Percentiles rank a stretch among this genome's conserved stretches.
phyloP scores from a whole-genome alignment of 139 green algal genomes.

The Chlamydomonas eustigma region DNA sequence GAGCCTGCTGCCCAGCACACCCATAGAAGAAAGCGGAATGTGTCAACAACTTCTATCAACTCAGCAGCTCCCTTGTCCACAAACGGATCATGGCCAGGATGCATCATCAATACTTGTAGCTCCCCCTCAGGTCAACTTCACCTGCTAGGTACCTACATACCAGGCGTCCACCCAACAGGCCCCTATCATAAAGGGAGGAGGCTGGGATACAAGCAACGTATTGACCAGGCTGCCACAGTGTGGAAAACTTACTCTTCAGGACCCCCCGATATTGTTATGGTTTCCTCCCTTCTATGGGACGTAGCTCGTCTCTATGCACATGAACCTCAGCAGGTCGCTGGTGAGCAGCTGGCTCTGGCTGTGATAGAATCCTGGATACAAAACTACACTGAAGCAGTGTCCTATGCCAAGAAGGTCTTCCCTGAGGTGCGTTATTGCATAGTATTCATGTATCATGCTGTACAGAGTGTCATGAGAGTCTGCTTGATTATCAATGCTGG shows the following conservation, averaged over 20 bases:
- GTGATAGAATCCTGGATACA: slow-evolving; percentile 3
- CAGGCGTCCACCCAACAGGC: slow-evolving; percentile 10
- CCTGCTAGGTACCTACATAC: slow-evolving; percentile 1
- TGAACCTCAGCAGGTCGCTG: neutral
- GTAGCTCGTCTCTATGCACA: slow-evolving; percentile 15
- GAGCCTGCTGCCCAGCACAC: neutral
- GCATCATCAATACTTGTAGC: neutral
- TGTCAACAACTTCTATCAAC: too few relatives aligned
- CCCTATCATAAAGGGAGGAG: slow-evolving; percentile 6
- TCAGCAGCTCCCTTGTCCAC: neutral
- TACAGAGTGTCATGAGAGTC: too few relatives aligned
- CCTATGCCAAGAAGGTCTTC: neutral
- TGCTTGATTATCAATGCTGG: too few relatives aligned
- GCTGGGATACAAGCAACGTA: neutral
- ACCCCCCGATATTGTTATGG: slow-evolving; percentile 14
- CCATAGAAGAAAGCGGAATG: neutral
- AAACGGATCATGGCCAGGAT: neutral
- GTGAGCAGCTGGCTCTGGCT: neutral
- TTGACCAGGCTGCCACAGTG: neutral
- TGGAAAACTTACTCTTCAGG: neutral
- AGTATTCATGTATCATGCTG: too few relatives aligned
- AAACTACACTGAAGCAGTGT: slow-evolving; percentile 14
- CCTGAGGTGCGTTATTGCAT: too few relatives aligned
- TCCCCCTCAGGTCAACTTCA: neutral
- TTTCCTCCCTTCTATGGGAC: slow-evolving; percentile 20